These are phyloP conservation scores for Cryptococcus wingfieldii DNA, from an alignment of 1,284 basidiomycete species.

Conservation along the genomic window DNA sequence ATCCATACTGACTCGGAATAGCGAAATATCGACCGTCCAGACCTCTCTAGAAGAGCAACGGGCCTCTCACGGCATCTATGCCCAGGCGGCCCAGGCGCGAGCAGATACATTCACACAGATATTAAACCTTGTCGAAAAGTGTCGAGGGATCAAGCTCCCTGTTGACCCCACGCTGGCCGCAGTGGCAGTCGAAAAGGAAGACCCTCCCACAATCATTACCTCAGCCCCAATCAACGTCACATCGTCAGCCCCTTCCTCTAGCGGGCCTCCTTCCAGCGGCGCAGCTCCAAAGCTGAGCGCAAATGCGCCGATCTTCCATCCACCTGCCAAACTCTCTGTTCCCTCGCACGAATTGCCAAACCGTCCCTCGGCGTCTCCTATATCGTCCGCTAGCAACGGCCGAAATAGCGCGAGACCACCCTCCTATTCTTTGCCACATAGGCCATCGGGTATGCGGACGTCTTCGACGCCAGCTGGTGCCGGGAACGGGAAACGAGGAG, in stretches of 20 bases:
- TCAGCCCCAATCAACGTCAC: neutral
- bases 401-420: neutral
- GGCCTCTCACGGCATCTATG: constrained; percentile 24
- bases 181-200: constrained; percentile 6
- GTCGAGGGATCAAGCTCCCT: constrained; percentile 30
- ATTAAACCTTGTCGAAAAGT: constrained; percentile 32
- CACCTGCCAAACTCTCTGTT: neutral
- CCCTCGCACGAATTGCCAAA: neutral
- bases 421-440: neutral
- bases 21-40: constrained; percentile 32
- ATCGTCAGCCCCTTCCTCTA: neutral
- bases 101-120: constrained; percentile 33
- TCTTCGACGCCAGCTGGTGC: neutral
- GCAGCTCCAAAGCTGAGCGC: neutral
- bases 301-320: neutral
- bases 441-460: neutral
- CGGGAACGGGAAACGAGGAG: neutral
- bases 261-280: neutral
- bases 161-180: constrained; percentile 8
- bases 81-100: constrained; percentile 25
- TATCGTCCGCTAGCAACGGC: neutral
- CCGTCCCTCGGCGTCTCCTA: neutral
- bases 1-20: constrained; percentile 1
- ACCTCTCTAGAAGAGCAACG: constrained; percentile 30
- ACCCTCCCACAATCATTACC: neutral